phyloP scores from a whole-genome alignment of 2,329 filamentous ascomycete genomes.

The Hymenoscyphus linearis region DNA sequence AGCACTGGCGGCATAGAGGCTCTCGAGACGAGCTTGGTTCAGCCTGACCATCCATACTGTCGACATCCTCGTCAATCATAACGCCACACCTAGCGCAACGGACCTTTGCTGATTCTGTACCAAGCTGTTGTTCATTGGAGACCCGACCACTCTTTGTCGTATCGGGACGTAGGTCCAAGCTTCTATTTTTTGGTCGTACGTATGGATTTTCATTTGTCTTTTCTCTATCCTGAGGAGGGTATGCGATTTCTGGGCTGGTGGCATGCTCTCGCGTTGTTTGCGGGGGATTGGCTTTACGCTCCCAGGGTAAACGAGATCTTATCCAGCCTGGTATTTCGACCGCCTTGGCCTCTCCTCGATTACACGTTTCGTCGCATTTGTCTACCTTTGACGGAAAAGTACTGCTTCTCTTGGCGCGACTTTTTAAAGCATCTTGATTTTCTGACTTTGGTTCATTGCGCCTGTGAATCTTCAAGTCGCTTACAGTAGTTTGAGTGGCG shows the following conservation, averaged over 20 bases:
- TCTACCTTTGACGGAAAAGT: not conserved
- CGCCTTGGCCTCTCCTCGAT: not conserved
- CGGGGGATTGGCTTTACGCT: not conserved
- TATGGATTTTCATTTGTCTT: not conserved
- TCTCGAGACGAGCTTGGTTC: not conserved
- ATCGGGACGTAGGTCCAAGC: not conserved
- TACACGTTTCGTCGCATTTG: not conserved
- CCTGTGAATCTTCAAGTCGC: not conserved
- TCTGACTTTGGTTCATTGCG: not conserved
- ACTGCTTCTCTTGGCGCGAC: not conserved
- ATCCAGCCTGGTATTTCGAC: not conserved
- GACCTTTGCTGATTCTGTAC: not conserved
- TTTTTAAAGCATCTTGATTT: not conserved
- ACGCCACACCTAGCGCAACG: not conserved
- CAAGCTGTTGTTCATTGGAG: not conserved
- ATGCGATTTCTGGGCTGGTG: not conserved
- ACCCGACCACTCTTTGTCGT: not conserved
- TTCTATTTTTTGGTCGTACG: not conserved
- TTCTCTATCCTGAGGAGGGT: not conserved
- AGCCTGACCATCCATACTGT: not conserved
- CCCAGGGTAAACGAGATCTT: constrained; percentile 6
- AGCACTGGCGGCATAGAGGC: not conserved
- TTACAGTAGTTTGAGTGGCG: not conserved
- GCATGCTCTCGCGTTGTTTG: not conserved
- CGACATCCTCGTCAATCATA: not conserved